These are phyloP conservation scores for Dacryopinax primogenitus DNA, from an alignment of 768 basidiomycete species.

Conservation along the genomic window DNA sequence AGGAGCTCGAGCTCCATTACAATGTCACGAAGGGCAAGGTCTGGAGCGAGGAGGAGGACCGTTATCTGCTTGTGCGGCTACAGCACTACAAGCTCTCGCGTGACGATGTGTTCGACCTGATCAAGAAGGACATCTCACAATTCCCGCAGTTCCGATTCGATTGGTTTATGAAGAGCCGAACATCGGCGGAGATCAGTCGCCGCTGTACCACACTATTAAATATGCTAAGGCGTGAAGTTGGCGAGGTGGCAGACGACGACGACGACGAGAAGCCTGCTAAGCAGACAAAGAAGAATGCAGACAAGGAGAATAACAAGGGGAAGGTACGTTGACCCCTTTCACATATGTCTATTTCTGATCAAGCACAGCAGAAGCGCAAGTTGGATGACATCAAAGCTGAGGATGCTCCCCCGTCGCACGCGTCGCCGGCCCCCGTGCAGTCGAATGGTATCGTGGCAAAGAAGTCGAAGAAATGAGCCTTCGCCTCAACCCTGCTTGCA, in stretches of 20 bases:
- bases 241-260: slow-evolving; percentile 38
- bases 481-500: neutral
- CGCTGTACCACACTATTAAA: slow-evolving; percentile 75
- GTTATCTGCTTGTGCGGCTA: slow-evolving; percentile 82
- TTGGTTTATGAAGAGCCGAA: slow-evolving; percentile 95
- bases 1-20: slow-evolving; percentile 91
- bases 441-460: neutral
- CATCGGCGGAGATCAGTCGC: slow-evolving; percentile 74
- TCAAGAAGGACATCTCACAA: slow-evolving; percentile 92
- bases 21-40: slow-evolving; percentile 93
- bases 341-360: neutral
- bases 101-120: slow-evolving; percentile 84
- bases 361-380: neutral
- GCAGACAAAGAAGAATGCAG: slow-evolving; percentile 6
- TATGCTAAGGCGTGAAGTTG: slow-evolving; percentile 79
- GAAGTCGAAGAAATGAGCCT: neutral
- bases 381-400: slow-evolving; percentile 7
- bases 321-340: slow-evolving; percentile 11
- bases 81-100: slow-evolving; percentile 79
- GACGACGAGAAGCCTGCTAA: slow-evolving; percentile 42
- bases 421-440: slow-evolving; percentile 1
- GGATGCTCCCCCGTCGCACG: neutral
- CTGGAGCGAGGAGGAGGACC: slow-evolving; percentile 92
- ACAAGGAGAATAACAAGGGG: slow-evolving; percentile 12
- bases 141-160: slow-evolving; percentile 96